These are phyloP conservation scores for Aspergillus asperescens DNA, from an alignment of 495 filamentous ascomycete genomes.

Conservation along the genomic window DNA sequence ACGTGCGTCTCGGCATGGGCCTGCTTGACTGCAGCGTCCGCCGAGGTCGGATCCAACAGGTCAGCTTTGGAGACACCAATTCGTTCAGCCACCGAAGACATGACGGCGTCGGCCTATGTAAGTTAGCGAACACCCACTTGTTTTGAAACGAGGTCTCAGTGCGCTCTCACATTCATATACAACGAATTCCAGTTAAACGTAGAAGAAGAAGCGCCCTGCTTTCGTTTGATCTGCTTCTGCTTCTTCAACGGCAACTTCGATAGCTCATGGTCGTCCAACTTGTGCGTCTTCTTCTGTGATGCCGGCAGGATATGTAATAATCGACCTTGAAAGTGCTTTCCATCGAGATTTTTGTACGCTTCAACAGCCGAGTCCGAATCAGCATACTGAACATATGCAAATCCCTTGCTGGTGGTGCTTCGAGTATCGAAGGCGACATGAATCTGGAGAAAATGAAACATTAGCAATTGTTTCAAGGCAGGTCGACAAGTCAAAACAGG, in stretches of 20 bases:
- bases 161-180: constrained; percentile 78
- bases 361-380: constrained; percentile 65
- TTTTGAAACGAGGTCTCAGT: not conserved
- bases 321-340: constrained; percentile 82
- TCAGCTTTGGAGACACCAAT: constrained; percentile 85
- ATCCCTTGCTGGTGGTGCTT: constrained; percentile 69
- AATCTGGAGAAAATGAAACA: constrained; percentile 55
- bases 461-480: constrained; percentile 33
- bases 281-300: constrained; percentile 69
- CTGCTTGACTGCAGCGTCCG: constrained; percentile 91
- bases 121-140: constrained; percentile 21
- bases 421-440: constrained; percentile 69
- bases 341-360: constrained; percentile 71
- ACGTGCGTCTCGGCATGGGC: constrained; percentile 93
- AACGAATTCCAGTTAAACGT: constrained; percentile 96
- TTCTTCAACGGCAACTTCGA: constrained; percentile 90
- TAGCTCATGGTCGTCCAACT: constrained; percentile 79
- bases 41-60: constrained; percentile 85
- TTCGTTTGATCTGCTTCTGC: constrained; percentile 82
- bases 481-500: constrained; percentile 30
- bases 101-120: constrained; percentile 74
- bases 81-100: constrained; percentile 81
- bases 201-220: constrained; percentile 64
- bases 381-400: constrained; percentile 76
- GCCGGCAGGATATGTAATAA: constrained; percentile 84